Conservation (phyloP, 164 flowering plant species). For the Buxus sempervirens region DNA sequence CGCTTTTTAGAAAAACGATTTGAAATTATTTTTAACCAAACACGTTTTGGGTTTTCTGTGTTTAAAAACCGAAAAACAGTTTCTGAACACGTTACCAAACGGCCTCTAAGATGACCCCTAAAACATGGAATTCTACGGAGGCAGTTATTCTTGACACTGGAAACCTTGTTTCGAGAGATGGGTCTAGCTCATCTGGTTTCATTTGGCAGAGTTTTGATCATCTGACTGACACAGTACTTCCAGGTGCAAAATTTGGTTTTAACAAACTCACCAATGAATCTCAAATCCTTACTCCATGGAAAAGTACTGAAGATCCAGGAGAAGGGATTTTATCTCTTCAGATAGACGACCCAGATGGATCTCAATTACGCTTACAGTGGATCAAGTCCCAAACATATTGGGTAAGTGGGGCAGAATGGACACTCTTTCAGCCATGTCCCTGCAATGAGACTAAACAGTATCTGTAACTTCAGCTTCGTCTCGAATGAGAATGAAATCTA, state of each 20-base stretch:
- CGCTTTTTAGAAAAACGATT: no score
- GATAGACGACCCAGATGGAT: not conserved
- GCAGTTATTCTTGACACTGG: constrained; percentile 1
- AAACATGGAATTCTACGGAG: not conserved
- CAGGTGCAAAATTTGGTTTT: constrained; percentile 4
- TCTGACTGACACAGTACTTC: constrained; percentile 12
- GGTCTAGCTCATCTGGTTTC: not conserved
- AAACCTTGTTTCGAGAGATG: constrained; percentile 9
- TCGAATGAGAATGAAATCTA: constrained; percentile 17
- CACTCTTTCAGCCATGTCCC: constrained; percentile 15
- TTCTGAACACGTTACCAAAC: no score
- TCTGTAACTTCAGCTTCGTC: constrained; percentile 17
- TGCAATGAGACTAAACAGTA: constrained; percentile 15
- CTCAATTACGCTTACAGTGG: constrained; percentile 8
- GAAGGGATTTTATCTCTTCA: constrained; percentile 5
- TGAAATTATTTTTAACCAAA: no score
- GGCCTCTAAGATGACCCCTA: not conserved
- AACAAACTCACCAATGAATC: not conserved
- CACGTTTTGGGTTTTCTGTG: no score
- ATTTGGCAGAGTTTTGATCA: constrained; percentile 12
- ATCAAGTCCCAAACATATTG: constrained; percentile 15
- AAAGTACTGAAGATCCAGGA: constrained; percentile 4
- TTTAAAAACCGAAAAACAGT: no score
- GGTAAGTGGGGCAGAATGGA: constrained; percentile 29
- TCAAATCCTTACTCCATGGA: constrained; percentile 14